phyloP scores from a whole-genome alignment of 2,329 filamentous ascomycete species.

The Microthyrium microscopicum region DNA sequence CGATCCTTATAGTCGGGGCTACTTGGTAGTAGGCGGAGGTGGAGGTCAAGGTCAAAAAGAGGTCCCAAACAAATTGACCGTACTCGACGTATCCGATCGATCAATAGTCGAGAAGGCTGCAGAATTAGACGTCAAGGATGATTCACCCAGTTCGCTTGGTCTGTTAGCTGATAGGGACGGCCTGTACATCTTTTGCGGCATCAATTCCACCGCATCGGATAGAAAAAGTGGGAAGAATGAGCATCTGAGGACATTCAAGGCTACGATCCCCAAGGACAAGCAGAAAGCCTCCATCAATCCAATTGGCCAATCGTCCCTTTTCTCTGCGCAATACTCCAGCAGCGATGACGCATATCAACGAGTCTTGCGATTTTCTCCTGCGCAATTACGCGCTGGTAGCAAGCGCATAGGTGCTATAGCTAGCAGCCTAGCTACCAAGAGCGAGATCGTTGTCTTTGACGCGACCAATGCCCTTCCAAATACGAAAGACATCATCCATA shows the following conservation, averaged over 20 bases:
- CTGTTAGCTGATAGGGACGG: constrained; percentile 42
- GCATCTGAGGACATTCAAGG: constrained; percentile 63
- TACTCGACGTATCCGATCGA: constrained; percentile 54
- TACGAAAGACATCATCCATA: constrained; percentile 34
- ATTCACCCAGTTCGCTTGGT: constrained; percentile 72
- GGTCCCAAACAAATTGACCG: constrained; percentile 34
- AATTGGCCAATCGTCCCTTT: constrained; percentile 35
- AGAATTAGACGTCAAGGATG: constrained; percentile 72
- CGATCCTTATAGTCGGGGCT: constrained; percentile 60
- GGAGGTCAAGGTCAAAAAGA: constrained; percentile 51
- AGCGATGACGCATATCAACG: constrained; percentile 42
- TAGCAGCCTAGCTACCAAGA: constrained; percentile 53
- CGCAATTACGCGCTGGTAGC: constrained; percentile 24
- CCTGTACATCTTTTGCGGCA: constrained; percentile 48
- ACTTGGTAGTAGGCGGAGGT: constrained; percentile 70
- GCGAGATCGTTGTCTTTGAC: constrained; percentile 69
- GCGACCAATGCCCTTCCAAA: constrained; percentile 38
- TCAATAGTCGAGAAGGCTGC: constrained; percentile 45
- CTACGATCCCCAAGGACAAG: constrained; percentile 33
- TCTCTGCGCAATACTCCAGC: constrained; percentile 26
- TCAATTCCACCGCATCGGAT: constrained; percentile 64
- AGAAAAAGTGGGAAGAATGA: constrained; percentile 63
- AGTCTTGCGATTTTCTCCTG: constrained; percentile 39
- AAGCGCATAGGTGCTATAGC: constrained; percentile 60
- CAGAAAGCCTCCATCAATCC: constrained; percentile 23